These are phyloP conservation scores for Haplographium delicatum DNA, from an alignment of 495 filamentous ascomycete species.

Conservation along the genomic window DNA sequence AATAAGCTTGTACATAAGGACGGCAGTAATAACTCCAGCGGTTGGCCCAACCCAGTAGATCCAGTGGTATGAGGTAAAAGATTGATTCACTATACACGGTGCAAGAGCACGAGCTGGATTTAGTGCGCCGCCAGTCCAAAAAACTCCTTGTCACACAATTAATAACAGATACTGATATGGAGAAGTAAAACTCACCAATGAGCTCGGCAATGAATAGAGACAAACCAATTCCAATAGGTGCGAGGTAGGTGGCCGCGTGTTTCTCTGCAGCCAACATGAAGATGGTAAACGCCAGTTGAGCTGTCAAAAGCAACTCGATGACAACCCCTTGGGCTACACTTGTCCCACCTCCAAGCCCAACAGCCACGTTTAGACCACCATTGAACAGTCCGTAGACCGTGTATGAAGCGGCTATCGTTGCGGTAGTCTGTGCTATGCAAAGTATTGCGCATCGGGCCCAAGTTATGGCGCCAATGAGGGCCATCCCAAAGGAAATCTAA, in stretches of 20 bases:
- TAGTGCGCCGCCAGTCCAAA: constrained; percentile 66
- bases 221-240: constrained; percentile 49
- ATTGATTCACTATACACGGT: constrained; percentile 56
- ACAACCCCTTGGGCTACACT: constrained; percentile 46
- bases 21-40: constrained; percentile 55
- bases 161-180: neutral
- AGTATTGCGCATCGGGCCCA: constrained; percentile 44
- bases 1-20: constrained; percentile 61
- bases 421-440: constrained; percentile 50
- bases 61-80: constrained; percentile 67
- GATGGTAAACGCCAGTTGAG: constrained; percentile 47
- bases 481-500: constrained; percentile 49
- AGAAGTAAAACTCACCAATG: constrained; percentile 26
- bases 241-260: constrained; percentile 45
- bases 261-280: constrained; percentile 57
- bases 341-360: constrained; percentile 36
- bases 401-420: constrained; percentile 48
- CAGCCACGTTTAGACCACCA: constrained; percentile 40
- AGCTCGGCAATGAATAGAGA: constrained; percentile 48
- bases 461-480: constrained; percentile 51
- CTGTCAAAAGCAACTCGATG: constrained; percentile 52
- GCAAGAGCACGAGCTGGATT: constrained; percentile 72
- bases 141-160: constrained; percentile 43
- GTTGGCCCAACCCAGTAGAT: constrained; percentile 61
- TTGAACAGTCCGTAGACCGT: constrained; percentile 49